Conservation (phyloP, 768 basidiomycete genomes). For the Pleurotus sapidus region DNA sequence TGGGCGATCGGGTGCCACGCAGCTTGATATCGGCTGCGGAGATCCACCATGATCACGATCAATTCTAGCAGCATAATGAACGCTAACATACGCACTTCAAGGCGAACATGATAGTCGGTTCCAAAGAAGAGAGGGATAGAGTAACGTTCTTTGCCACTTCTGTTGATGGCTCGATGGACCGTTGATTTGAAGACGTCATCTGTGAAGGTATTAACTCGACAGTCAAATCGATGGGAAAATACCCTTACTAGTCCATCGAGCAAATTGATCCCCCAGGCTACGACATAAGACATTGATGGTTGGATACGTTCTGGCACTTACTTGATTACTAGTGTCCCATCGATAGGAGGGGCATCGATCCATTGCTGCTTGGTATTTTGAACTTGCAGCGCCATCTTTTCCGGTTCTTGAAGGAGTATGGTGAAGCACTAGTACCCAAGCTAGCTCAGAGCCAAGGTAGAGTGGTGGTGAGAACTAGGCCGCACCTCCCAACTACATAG, state of each 20-base stretch:
- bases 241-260: slow-evolving; percentile 80
- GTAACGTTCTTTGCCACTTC: slow-evolving; percentile 68
- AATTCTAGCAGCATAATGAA: neutral
- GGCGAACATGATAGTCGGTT: slow-evolving; percentile 74
- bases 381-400: slow-evolving; percentile 43
- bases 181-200: slow-evolving; percentile 91
- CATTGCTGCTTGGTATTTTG: slow-evolving; percentile 64
- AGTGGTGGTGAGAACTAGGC: neutral
- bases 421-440: slow-evolving; percentile 71
- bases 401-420: slow-evolving; percentile 71
- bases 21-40: slow-evolving; percentile 34
- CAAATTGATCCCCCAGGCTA: slow-evolving; percentile 82
- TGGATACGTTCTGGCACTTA: slow-evolving; percentile 26
- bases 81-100: slow-evolving; percentile 48
- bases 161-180: slow-evolving; percentile 80
- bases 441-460: slow-evolving; percentile 6
- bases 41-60: neutral
- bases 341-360: slow-evolving; percentile 78
- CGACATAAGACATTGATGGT: slow-evolving; percentile 13
- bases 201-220: slow-evolving; percentile 23
- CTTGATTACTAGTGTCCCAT: slow-evolving; percentile 83
- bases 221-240: slow-evolving; percentile 6
- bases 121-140: slow-evolving; percentile 91
- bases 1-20: slow-evolving; percentile 24
- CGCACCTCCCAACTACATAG: slow-evolving; percentile 56